Evolutionary conservation across 805 yeast genomes (phyloP), one percentile per base, ranked within the genome.

Genomic region (Scheffersomyces ergatensis): DNA sequence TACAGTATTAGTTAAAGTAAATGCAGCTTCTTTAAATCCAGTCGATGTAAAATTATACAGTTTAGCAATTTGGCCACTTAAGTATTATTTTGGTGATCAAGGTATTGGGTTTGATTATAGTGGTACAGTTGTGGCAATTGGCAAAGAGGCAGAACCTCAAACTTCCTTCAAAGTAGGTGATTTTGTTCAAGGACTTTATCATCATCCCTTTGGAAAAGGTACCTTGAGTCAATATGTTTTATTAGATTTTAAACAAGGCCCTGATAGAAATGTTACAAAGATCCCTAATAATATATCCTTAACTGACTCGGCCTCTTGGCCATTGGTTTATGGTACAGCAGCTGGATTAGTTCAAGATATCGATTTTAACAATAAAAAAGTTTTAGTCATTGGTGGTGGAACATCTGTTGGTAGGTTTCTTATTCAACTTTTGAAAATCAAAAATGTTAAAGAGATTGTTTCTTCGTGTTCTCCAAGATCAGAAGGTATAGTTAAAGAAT

Each of bases 371-470:
- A 65, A 67, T 11, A 65, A 78, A 4, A 74, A 70, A 43, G 76
- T 84, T 4, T 66, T 85, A 36, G 72, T 87, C 16, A 64, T 85
- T 35, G 96, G 96, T 29, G 92, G 85, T 19, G 82, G 85, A 6
- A 80, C 95, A 1, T 63, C 82, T 12, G 89, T 84, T 13, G 89
- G 90, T 17, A 55, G 71, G 20, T 71, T 67, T 44, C 67, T 74
- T 3, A 64, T 78, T 27, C 86, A 82, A 57, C 57, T 85, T 31
- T 78, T 83, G 8, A 82, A 76, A 56, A 38, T 42, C 3, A 47
- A 51, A 35, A 60, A 69, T 2, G 77, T 78, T 7, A 62, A 63
- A 19, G 70, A 71, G 11, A 76, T 87, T 17, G 82, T 77, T 4
- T 80, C 77, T 19, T 70, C 80, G 2, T 77, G 83, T 53, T 79